These are phyloP conservation scores for Hippophae gyantsensis DNA, from an alignment of 306 rosid genomes.

Conservation along the genomic window DNA sequence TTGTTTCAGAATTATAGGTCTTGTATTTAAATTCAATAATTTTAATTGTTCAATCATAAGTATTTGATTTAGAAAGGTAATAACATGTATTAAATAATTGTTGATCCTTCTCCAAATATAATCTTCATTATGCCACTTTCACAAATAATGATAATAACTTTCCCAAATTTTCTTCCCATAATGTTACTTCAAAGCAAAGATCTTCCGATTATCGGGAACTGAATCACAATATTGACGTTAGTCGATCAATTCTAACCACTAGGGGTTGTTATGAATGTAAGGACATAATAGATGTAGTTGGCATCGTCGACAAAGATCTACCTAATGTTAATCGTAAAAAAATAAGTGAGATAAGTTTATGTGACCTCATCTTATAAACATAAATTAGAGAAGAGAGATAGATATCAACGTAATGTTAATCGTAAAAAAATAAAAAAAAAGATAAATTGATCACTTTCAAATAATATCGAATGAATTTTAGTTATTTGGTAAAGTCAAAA, in stretches of 20 bases:
- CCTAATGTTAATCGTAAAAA: slow-evolving; percentile 22
- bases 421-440: too few relatives aligned
- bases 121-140: slow-evolving; percentile 29
- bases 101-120: neutral
- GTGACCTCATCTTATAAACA: too few relatives aligned
- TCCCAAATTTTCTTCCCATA: slow-evolving; percentile 23
- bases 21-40: too few relatives aligned
- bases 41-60: too few relatives aligned
- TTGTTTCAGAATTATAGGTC: too few relatives aligned
- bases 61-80: too few relatives aligned
- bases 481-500: too few relatives aligned
- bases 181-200: slow-evolving; percentile 14
- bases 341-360: slow-evolving; percentile 11
- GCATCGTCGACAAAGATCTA: slow-evolving; percentile 22
- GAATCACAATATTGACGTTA: slow-evolving; percentile 16
- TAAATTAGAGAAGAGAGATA: too few relatives aligned
- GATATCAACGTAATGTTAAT: too few relatives aligned
- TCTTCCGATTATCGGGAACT: slow-evolving; percentile 20
- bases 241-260: slow-evolving; percentile 19
- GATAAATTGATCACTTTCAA: too few relatives aligned
- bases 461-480: too few relatives aligned
- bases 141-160: slow-evolving; percentile 26
- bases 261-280: slow-evolving; percentile 17
- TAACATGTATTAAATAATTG: too few relatives aligned
- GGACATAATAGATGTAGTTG: slow-evolving; percentile 6